These are phyloP conservation scores for Kernera saxatilis DNA, from an alignment of 345 rosid species.

Conservation along the genomic window DNA sequence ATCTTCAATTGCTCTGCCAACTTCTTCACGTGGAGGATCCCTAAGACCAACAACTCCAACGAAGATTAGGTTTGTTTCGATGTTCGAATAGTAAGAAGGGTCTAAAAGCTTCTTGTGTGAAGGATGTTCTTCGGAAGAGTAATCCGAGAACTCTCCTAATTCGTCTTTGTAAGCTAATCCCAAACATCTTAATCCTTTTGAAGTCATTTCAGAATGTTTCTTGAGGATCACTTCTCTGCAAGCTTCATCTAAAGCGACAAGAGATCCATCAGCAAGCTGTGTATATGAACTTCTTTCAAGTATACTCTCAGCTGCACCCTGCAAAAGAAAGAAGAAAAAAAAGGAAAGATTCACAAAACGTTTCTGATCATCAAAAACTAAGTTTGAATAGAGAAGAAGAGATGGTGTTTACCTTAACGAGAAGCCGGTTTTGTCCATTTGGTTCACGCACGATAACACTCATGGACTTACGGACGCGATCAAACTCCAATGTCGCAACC, in stretches of 20 bases:
- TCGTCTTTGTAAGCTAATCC: constrained; percentile 85
- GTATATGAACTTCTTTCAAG: constrained; percentile 68
- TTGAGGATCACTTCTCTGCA: constrained; percentile 58
- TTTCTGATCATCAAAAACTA: background rate
- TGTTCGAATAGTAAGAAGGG: constrained; percentile 59
- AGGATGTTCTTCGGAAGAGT: constrained; percentile 64
- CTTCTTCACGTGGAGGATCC: constrained; percentile 95
- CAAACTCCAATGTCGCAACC: constrained; percentile 85
- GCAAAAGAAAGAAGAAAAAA: constrained; percentile 15
- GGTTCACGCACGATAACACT: constrained; percentile 71
- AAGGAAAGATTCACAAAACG: background rate
- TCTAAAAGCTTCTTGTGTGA: constrained; percentile 86
- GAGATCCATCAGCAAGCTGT: constrained; percentile 87
- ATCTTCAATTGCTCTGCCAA: constrained; percentile 68
- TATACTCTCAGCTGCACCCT: constrained; percentile 94
- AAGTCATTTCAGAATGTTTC: constrained; percentile 68
- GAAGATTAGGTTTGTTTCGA: constrained; percentile 65
- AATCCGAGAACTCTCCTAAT: constrained; percentile 73
- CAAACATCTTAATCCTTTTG: constrained; percentile 81
- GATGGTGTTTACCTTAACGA: constrained; percentile 58
- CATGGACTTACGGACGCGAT: constrained; percentile 83
- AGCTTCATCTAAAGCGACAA: constrained; percentile 63
- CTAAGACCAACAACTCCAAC: constrained; percentile 84
- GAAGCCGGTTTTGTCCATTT: constrained; percentile 65
- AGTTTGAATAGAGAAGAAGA: background rate